Conservation (phyloP, 202 grass and related monocot genomes). For the Setaria italica region DNA sequence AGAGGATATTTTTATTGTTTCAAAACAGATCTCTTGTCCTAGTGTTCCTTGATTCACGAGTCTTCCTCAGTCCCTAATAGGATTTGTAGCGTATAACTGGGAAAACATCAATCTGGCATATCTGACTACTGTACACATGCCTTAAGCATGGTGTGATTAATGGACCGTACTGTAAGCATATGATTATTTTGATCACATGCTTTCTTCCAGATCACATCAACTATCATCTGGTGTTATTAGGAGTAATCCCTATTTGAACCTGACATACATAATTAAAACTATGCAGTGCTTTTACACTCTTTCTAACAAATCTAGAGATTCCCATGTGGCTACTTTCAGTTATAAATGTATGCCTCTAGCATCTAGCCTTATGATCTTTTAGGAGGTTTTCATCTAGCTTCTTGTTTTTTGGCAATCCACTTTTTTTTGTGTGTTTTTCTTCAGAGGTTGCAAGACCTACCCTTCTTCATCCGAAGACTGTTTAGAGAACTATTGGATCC, state of each 20-base stretch:
- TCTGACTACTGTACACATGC: background rate
- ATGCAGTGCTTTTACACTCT: background rate
- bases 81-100: background rate
- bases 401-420: background rate
- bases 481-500: constrained; percentile 94
- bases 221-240: background rate
- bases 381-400: background rate
- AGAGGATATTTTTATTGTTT: background rate
- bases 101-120: background rate
- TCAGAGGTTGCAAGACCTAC: constrained; percentile 92
- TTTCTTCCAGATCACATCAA: background rate
- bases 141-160: constrained; percentile 6
- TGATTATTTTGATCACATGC: background rate
- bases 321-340: background rate
- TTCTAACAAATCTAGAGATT: background rate
- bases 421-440: background rate
- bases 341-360: background rate
- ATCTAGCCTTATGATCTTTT: background rate
- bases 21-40: background rate
- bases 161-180: background rate
- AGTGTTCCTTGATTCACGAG: constrained; percentile 18
- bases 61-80: background rate
- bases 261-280: background rate
- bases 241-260: background rate
- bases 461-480: constrained; percentile 84